phyloP scores from a whole-genome alignment of 768 basidiomycete genomes.

The Mycena polygramma region DNA sequence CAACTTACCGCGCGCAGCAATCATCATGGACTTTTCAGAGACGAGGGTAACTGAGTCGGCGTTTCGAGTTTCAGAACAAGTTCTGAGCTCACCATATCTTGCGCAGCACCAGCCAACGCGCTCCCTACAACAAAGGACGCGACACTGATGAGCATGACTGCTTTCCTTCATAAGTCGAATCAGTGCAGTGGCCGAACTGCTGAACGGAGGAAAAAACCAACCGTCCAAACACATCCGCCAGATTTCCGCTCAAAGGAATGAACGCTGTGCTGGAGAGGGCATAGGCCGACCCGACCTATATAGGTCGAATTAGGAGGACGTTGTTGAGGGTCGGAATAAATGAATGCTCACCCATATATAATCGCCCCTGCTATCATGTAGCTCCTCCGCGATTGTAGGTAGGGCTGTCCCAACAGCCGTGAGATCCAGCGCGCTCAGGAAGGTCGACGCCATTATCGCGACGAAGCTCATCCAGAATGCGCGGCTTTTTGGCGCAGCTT shows the following conservation, averaged over 20 bases:
- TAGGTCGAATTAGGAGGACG: background rate
- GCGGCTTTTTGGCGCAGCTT: conserved; percentile 6
- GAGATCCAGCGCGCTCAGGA: conserved; percentile 33
- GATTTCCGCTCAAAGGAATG: conserved; percentile 52
- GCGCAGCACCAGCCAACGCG: conserved; percentile 55
- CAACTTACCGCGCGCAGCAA: conserved; percentile 49
- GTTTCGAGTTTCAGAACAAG: too few relatives aligned
- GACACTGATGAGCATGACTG: conserved; percentile 46
- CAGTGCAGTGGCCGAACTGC: too few relatives aligned
- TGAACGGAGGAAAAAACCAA: background rate
- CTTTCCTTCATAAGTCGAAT: conserved; percentile 19
- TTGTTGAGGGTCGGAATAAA: too few relatives aligned
- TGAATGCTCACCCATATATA: conserved; percentile 28
- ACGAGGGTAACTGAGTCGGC: background rate
- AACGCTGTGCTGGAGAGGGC: conserved; percentile 54
- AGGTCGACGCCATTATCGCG: conserved; percentile 27
- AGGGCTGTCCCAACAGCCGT: conserved; percentile 29
- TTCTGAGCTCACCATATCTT: conserved; percentile 46
- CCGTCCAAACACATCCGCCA: conserved; percentile 51
- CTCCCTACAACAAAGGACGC: conserved; percentile 55
- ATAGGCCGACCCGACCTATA: conserved; percentile 55
- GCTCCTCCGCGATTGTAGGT: conserved; percentile 29
- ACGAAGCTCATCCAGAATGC: conserved; percentile 35
- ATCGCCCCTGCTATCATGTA: conserved; percentile 29
- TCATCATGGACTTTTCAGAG: conserved; percentile 44